Evolutionary conservation across 768 basidiomycete species (phyloP), one percentile per base, ranked within the genome.

Genomic region (Tulasnella sp.): DNA sequence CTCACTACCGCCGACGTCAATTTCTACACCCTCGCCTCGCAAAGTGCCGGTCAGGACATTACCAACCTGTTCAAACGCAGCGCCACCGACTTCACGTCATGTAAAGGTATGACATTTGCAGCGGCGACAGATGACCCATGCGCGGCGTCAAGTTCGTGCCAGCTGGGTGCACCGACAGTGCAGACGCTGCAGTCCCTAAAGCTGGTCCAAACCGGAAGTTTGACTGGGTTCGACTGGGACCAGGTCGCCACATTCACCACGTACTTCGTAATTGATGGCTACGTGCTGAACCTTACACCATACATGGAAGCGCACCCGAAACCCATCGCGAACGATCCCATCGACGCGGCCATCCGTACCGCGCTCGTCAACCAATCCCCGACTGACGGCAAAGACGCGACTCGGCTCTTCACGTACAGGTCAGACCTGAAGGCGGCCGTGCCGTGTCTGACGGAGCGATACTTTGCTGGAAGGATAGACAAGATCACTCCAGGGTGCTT

Each of bases 401-500:
- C 94, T 0, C 82, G 86, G 48, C 74, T 92, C 29, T 94, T 99
- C 69, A 83, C 80, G 69, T 85, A 83, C 70, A 79, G 82, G 46
- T 64, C 76, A 4, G 78, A 79, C 54, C 79, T 90, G 59, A 74
- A 79, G 62, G 73, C 76, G 9, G 82, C 87, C 22, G 76, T 96
- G 2, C 78, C 81, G 9, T 99, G 96, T 70, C 76, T 99, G 53
- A 76, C 78, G 53, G 74, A 89, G 66, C 82, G 96, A 11, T 99
- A 96, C 70, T 80, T 80, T 52, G 93, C 92, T 0, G 96, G 96
- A 21, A 86, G 87, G 68, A 97, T 99, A 63, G 96, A 97, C 75
- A 96, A 97, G 73, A 76, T 96, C 68, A 85, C 92, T 0, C 91
- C 96, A 4, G 94, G 94, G 7, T 99, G 96, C 72, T 93, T 97